Base-by-base conservation (phyloP, 2,329 filamentous ascomycete genomes). In the Pyrenochaeta sp. region DNA sequence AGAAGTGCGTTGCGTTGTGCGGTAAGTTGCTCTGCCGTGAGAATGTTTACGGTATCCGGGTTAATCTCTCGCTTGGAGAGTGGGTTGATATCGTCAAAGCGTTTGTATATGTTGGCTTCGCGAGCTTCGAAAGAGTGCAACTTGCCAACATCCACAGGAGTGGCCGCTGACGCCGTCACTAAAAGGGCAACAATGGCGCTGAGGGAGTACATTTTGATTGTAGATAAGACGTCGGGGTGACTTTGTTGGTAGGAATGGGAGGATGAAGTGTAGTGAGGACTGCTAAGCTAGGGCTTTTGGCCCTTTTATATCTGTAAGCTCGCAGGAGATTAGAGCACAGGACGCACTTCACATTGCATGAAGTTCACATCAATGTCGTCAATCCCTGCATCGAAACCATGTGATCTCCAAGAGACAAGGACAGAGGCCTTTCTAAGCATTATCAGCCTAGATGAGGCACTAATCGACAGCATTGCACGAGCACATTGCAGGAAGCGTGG, bases 1-100 rank as follows among this genome's bases (percentile, higher is more conserved):
- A 65, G 41, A 10, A 65, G 58, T 7, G 49, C 52, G 43, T 50
- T 57, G 32, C 56, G 58, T 36, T 63, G 60, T 2, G 40, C 49
- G 7, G 51, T 58, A 23, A 60, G 53, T 44, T 63, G 53, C 11
- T 39, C 55, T 2, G 55, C 47, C 1, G 60, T 63, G 17, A 61
- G 58, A n/a, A 31, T 15, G 17, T 63, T 63, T 31, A 60, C 58
- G 4, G 60, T 63, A 12, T 60, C 49, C 20, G 60, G 60, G 27
- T 61, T 60, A 43, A 63, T 33, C 12, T 35, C 39, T 21, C 56
- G 58, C 17, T 63, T 61, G 23, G 35, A 21, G 7, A 53, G 49
- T 2, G 54, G 45, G 9, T 57, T 56, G 32, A 27, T 23, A 11
- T 27, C 27, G 2, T 56, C 54, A 14, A 42, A 56, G 23, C 32